A percentile compares a stretch with the other conserved stretches of the same genome.
phyloP scores from a whole-genome alignment of 1,284 basidiomycete species.

The Ustilago crameri region DNA sequence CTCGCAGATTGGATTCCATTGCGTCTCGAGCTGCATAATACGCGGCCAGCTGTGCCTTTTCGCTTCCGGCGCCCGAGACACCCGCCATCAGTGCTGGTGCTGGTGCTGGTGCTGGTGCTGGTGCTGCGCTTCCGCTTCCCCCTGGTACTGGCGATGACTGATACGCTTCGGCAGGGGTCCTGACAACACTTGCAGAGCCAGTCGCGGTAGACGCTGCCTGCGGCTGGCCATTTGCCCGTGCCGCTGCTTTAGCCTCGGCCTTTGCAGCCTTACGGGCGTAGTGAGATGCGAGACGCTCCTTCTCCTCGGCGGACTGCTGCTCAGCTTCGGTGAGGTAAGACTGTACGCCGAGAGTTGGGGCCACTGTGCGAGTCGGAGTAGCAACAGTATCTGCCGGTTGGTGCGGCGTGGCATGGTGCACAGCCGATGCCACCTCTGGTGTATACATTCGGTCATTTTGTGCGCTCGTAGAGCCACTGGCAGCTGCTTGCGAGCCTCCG shows the following conservation, averaged over 20 bases:
- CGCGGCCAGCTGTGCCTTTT: slow-evolving; percentile 47
- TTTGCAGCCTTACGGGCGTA: slow-evolving; percentile 39
- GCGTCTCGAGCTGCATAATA: slow-evolving; percentile 48
- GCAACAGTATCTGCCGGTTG: slow-evolving; percentile 32
- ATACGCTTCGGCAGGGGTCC: neutral
- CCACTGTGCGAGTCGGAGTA: slow-evolving; percentile 11
- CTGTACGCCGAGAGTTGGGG: slow-evolving; percentile 5
- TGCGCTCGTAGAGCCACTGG: neutral
- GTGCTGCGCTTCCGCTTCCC: neutral
- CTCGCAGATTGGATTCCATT: slow-evolving; percentile 20
- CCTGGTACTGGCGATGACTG: neutral
- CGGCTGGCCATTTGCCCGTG: slow-evolving; percentile 1
- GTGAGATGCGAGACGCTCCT: slow-evolving; percentile 44
- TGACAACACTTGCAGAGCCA: neutral
- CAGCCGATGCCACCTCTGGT: slow-evolving; percentile 39
- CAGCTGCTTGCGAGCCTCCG: neutral
- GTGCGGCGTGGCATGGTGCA: slow-evolving; percentile 35
- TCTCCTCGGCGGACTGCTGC: slow-evolving; percentile 41
- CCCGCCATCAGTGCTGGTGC: neutral
- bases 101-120: neutral
- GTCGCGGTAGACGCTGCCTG: neutral
- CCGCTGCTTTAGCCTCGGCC: slow-evolving; percentile 33
- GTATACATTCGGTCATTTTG: slow-evolving; percentile 15
- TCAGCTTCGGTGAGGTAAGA: slow-evolving; percentile 42
- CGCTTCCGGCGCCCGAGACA: slow-evolving; percentile 10